Conservation (phyloP, 768 basidiomycete genomes). For the Termitomyces sp. region DNA sequence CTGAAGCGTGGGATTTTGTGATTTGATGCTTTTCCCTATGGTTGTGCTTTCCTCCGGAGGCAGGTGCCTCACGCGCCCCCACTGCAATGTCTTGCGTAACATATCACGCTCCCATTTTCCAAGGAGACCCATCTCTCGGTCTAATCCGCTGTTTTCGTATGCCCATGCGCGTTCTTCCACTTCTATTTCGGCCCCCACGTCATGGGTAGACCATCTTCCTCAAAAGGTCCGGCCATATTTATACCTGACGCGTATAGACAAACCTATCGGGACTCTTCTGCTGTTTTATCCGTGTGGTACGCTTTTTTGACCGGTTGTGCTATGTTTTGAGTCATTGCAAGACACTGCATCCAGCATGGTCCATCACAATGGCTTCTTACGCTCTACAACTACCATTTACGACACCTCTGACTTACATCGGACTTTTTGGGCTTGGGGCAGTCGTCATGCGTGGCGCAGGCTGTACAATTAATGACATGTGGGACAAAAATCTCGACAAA, state of each 20-base stretch:
- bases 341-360: constrained; percentile 72
- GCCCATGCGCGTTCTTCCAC: constrained; percentile 9
- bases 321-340: constrained; percentile 1
- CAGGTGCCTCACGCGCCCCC: constrained; percentile 12
- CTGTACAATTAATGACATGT: constrained; percentile 98
- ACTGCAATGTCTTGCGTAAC: background rate
- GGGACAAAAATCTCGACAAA: constrained; percentile 90
- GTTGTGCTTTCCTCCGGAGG: constrained; percentile 1
- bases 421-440: constrained; percentile 86
- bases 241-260: constrained; percentile 85
- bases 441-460: constrained; percentile 96
- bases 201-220: constrained; percentile 71
- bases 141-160: background rate
- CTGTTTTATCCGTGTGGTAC: constrained; percentile 92
- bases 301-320: constrained; percentile 21
- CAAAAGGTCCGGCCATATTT: constrained; percentile 66
- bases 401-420: constrained; percentile 67
- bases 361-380: constrained; percentile 94
- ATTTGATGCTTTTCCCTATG: background rate
- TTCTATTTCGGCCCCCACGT: constrained; percentile 10
- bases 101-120: background rate
- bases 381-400: constrained; percentile 61
- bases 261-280: constrained; percentile 90
- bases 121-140: background rate
- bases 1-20: background rate